phyloP scores from a whole-genome alignment of 768 basidiomycete genomes.

The Pluteus cervinus region DNA sequence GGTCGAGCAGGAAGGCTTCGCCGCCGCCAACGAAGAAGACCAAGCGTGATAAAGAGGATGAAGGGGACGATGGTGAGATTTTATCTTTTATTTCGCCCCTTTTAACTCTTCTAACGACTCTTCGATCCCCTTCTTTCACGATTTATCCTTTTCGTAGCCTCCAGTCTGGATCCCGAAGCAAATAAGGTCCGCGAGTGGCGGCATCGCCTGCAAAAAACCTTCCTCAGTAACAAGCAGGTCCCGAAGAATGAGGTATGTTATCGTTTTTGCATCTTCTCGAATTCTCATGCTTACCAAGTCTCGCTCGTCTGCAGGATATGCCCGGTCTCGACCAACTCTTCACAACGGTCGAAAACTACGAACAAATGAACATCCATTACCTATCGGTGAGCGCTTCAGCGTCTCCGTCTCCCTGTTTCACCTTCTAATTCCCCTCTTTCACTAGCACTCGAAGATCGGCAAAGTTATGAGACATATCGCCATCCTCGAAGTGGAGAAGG shows the following conservation, averaged over 20 bases:
- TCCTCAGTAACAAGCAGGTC: conserved; percentile 58
- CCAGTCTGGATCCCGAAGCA: conserved; percentile 60
- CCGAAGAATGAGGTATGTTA: conserved; percentile 60
- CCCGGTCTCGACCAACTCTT: conserved; percentile 65
- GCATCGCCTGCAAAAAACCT: conserved; percentile 85
- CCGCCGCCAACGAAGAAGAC: conserved; percentile 63
- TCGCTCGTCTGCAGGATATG: conserved; percentile 55
- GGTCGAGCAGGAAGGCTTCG: conserved; percentile 43
- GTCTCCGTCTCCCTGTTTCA: conserved; percentile 1
- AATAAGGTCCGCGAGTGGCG: conserved; percentile 82
- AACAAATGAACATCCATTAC: conserved; percentile 73
- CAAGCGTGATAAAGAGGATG: conserved; percentile 54
- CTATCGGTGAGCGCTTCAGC: conserved; percentile 33
- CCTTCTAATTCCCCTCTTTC: conserved; percentile 3
- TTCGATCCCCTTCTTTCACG: background rate
- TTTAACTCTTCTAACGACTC: background rate
- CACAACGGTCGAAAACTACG: conserved; percentile 69
- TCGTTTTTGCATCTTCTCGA: conserved; percentile 3
- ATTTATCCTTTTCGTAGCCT: conserved; percentile 3
- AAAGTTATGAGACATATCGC: conserved; percentile 89
- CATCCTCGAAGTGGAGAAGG: conserved; percentile 41
- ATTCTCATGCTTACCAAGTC: conserved; percentile 5
- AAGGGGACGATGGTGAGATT: conserved; percentile 55
- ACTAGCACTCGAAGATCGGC: conserved; percentile 74
- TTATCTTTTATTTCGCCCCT: background rate